phyloP scores from a whole-genome alignment of 2,329 filamentous ascomycete genomes.

The Trichoderma simmonsii region DNA sequence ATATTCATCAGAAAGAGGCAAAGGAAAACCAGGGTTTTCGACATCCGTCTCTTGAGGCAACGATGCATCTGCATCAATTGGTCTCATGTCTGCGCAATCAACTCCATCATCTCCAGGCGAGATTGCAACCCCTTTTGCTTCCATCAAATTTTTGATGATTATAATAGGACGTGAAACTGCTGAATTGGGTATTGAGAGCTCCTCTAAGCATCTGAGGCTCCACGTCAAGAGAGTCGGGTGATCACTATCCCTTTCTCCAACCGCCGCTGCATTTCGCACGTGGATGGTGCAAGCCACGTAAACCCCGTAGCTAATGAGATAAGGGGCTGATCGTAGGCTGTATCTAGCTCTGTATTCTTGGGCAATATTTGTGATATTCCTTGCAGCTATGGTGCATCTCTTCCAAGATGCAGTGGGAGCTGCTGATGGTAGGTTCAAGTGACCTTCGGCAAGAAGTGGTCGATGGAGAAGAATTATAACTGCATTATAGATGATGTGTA shows the following conservation, averaged over 20 bases:
- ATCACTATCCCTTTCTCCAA: not conserved
- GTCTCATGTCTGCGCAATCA: not conserved
- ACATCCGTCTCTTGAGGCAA: not conserved
- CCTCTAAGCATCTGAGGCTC: not conserved
- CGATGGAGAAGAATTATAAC: not conserved
- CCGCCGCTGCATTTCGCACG: conserved; percentile 32
- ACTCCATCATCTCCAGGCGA: not conserved
- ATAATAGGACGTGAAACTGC: not conserved
- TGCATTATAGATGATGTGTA: not conserved
- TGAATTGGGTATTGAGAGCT: not conserved
- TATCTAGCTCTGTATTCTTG: conserved; percentile 31
- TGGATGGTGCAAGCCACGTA: conserved; percentile 42
- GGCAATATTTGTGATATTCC: conserved; percentile 34
- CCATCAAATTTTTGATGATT: not conserved
- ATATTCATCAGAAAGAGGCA: not conserved
- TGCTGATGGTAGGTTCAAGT: not conserved
- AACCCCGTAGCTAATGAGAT: conserved; percentile 36
- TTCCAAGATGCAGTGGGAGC: conserved; percentile 24
- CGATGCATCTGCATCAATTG: not conserved
- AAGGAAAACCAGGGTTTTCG: not conserved
- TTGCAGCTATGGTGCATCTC: conserved; percentile 32
- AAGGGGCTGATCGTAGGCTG: conserved; percentile 33
- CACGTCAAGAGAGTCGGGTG: not conserved
- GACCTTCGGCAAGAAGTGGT: not conserved
- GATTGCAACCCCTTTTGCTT: not conserved